Percentiles rank a stretch among this genome's conserved stretches.
Evolutionary conservation across 2,329 filamentous ascomycete genomes (phyloP).

Genomic region (Penicillium sp.): DNA sequence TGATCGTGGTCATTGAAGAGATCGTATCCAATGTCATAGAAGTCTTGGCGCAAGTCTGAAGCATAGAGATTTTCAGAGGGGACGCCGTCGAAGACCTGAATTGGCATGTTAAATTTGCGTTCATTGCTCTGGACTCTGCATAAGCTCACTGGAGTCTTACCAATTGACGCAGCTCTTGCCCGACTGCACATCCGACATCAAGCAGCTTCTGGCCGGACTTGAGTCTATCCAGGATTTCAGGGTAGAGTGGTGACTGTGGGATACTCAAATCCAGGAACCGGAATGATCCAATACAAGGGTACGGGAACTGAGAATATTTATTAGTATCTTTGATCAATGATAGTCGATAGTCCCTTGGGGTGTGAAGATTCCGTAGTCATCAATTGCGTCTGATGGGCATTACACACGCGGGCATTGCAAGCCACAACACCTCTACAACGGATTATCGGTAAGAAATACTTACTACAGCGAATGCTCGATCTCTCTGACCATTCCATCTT

Average conservation of each 20-base stretch:
- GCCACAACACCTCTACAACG: neutral
- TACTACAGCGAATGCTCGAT: slow-evolving; percentile 22
- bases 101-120: neutral
- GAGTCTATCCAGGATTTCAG: slow-evolving; percentile 22
- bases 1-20: slow-evolving; percentile 58
- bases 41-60: slow-evolving; percentile 51
- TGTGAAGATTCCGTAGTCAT: neutral
- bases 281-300: slow-evolving; percentile 27
- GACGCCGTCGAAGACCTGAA: slow-evolving; percentile 48
- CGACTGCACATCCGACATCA: slow-evolving; percentile 26
- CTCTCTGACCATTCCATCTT: slow-evolving; percentile 13
- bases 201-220: slow-evolving; percentile 24
- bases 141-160: slow-evolving; percentile 1
- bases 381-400: neutral
- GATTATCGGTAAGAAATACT: neutral
- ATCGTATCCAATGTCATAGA: slow-evolving; percentile 61
- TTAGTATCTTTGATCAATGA: neutral
- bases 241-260: slow-evolving; percentile 20
- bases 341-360: no score
- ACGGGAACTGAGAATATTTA: slow-evolving; percentile 18
- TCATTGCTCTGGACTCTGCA: neutral
- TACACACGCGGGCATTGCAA: neutral
- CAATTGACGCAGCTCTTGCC: slow-evolving; percentile 26
- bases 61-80: slow-evolving; percentile 52
- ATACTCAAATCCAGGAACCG: slow-evolving; percentile 26